These are phyloP conservation scores for Evernia prunastri DNA, from an alignment of 495 filamentous ascomycete species.

Conservation along the genomic window DNA sequence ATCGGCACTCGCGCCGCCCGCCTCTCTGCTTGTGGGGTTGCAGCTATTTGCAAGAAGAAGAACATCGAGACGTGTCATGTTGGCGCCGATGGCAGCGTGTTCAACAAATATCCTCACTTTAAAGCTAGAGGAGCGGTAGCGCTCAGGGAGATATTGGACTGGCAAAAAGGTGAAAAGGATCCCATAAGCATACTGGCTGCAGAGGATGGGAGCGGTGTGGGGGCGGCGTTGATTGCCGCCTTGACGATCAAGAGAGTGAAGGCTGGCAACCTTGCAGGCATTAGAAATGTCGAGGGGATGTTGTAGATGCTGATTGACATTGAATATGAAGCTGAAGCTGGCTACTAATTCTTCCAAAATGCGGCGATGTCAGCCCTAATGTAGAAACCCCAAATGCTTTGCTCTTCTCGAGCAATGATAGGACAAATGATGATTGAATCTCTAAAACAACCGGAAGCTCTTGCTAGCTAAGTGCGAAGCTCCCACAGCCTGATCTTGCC, in stretches of 20 bases:
- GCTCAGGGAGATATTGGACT: constrained; percentile 89
- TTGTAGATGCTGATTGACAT: constrained; percentile 11
- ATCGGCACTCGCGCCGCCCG: constrained; percentile 92
- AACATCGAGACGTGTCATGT: constrained; percentile 81
- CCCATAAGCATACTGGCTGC: constrained; percentile 79
- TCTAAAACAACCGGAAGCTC: neutral
- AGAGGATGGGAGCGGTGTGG: constrained; percentile 94
- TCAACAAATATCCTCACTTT: constrained; percentile 98
- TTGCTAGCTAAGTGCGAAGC: constrained; percentile 45
- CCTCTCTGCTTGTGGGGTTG: constrained; percentile 86
- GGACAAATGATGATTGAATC: neutral
- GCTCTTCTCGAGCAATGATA: neutral
- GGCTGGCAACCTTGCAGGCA: constrained; percentile 70
- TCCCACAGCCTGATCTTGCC: constrained; percentile 86
- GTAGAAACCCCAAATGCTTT: too few relatives aligned
- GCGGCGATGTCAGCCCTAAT: neutral
- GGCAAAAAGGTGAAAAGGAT: constrained; percentile 71
- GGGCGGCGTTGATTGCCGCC: constrained; percentile 88
- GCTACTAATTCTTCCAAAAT: neutral
- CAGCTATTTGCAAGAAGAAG: constrained; percentile 95
- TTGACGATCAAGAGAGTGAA: constrained; percentile 81
- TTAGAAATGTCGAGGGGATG: constrained; percentile 58
- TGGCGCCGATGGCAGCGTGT: constrained; percentile 90
- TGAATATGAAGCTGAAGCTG: neutral
- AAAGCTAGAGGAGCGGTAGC: constrained; percentile 83